Conservation (phyloP, 257 asterid species). For the Solanum acaule region DNA sequence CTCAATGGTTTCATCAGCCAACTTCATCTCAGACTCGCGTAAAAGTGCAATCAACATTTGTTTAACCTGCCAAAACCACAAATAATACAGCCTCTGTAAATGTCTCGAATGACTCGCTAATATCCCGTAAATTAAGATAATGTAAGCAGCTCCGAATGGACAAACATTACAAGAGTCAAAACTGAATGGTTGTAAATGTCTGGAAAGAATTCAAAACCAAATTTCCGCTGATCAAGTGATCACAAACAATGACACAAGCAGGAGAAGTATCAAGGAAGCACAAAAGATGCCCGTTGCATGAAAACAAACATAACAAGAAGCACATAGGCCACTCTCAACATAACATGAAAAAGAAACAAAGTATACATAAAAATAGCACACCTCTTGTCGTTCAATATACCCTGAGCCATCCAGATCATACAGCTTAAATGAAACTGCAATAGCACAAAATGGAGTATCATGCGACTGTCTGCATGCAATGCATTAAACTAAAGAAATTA, state of each 20-base stretch:
- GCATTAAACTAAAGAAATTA: background rate
- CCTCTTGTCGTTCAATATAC: constrained; percentile 95
- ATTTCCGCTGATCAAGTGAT: background rate
- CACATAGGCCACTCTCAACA: background rate
- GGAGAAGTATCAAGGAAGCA: background rate
- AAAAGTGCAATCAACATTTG: constrained; percentile 93
- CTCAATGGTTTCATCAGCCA: constrained; percentile 93
- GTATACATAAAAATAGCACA: background rate
- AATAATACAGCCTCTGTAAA: background rate
- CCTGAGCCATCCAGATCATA: constrained; percentile 95
- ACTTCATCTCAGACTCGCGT: constrained; percentile 87
- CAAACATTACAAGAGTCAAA: background rate
- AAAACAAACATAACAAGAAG: background rate
- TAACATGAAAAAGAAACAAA: background rate
- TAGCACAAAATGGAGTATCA: background rate
- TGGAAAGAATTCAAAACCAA: background rate
- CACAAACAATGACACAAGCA: background rate
- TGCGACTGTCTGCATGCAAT: background rate
- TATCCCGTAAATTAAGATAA: background rate
- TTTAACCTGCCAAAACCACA: constrained; percentile 67
- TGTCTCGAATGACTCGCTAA: background rate
- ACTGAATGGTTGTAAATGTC: background rate
- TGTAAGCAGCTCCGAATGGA: background rate
- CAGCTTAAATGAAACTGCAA: constrained; percentile 87
- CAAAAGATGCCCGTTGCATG: background rate